Evolutionary conservation across 495 filamentous ascomycete species (phyloP).

Genomic region (Tuber microsphaerosporum): DNA sequence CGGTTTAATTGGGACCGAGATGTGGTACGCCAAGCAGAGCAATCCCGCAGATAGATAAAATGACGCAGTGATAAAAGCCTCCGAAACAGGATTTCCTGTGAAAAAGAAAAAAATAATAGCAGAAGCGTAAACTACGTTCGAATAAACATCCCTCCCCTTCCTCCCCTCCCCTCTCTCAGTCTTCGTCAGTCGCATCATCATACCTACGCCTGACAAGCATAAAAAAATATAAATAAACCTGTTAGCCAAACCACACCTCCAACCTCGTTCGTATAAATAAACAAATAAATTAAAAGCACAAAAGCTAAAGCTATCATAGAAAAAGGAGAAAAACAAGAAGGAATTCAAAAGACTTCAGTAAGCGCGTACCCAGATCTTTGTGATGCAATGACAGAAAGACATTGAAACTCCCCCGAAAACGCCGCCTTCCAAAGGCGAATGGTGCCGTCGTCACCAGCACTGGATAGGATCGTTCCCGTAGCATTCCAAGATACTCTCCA

Average conservation of each 20-base stretch:
- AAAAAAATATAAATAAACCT: background rate
- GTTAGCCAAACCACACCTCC: background rate
- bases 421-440: slow-evolving; percentile 50
- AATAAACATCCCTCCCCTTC: background rate
- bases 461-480: slow-evolving; percentile 55
- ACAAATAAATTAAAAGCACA: background rate
- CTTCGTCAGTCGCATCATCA: background rate
- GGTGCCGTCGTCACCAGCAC: slow-evolving; percentile 56
- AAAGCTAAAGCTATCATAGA: background rate
- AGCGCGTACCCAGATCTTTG: slow-evolving; percentile 25
- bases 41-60: background rate
- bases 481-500: slow-evolving; percentile 58
- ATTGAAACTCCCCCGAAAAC: slow-evolving; percentile 40
- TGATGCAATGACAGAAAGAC: slow-evolving; percentile 38
- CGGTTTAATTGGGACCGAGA: no score
- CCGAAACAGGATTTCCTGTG: background rate
- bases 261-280: background rate
- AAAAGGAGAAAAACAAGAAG: background rate
- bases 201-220: background rate
- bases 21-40: background rate
- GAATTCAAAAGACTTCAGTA: background rate
- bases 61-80: background rate
- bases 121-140: background rate
- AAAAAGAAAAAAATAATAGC: background rate
- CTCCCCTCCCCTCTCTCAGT: background rate